Evolutionary conservation across 345 rosid genomes (phyloP).

Genomic region (Ceriops decandra): DNA sequence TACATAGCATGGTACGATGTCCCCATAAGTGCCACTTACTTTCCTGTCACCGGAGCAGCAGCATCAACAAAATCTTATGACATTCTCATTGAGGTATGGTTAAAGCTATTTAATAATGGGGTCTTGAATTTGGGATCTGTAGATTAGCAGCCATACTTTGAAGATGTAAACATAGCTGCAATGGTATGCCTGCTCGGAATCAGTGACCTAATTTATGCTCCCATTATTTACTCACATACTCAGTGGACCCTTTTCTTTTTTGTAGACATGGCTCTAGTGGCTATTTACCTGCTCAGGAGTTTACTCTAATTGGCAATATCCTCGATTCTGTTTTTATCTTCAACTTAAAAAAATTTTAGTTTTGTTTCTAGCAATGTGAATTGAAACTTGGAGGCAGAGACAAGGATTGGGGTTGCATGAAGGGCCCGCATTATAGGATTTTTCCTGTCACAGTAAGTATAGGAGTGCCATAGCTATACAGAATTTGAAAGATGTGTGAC

Average conservation of each 20-base stretch:
- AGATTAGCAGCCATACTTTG: neutral
- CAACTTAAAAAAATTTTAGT: neutral
- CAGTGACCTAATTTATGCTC: neutral
- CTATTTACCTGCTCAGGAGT: constrained; percentile 13
- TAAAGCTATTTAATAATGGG: too few relatives aligned
- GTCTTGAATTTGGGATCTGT: too few relatives aligned
- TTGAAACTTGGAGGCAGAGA: constrained; percentile 1
- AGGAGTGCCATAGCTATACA: constrained; percentile 1
- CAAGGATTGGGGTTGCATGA: neutral
- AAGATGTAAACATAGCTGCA: neutral
- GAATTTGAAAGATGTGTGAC: constrained; percentile 10
- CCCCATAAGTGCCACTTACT: too few relatives aligned
- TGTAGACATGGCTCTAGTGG: neutral
- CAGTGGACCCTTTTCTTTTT: neutral
- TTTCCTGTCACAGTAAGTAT: constrained; percentile 4
- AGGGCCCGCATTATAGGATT: constrained; percentile 3
- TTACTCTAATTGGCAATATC: constrained; percentile 6
- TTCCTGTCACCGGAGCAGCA: too few relatives aligned
- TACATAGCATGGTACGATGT: too few relatives aligned
- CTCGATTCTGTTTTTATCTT: neutral
- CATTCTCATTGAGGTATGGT: too few relatives aligned
- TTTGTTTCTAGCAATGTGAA: constrained; percentile 1
- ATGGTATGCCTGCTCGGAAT: neutral
- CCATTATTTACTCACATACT: neutral
- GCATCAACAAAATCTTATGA: too few relatives aligned